Evolutionary conservation across 2,329 filamentous ascomycete species (phyloP).

Genomic region (Scedosporium dehoogii): DNA sequence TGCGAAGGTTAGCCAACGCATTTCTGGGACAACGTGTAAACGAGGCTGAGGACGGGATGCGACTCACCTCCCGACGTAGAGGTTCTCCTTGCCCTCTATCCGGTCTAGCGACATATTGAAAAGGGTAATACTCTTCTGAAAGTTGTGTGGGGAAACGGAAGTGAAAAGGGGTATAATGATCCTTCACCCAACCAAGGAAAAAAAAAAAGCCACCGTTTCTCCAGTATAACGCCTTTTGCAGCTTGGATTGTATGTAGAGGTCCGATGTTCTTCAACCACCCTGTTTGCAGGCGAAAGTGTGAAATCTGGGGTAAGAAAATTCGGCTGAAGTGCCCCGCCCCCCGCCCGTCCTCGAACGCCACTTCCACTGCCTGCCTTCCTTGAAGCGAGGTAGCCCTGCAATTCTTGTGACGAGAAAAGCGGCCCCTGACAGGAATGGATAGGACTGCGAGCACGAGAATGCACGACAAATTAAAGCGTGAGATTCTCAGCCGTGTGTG

Average conservation of each 20-base stretch:
- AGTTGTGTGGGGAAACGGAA: not conserved
- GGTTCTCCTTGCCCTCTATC: conserved; percentile 29
- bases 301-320: not conserved
- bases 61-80: conserved; percentile 30
- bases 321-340: not conserved
- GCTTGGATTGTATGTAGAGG: not conserved
- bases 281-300: not conserved
- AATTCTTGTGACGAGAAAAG: not conserved
- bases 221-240: not conserved
- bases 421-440: not conserved
- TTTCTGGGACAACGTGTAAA: conserved; percentile 8
- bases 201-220: not conserved
- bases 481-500: not conserved
- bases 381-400: not conserved
- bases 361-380: not conserved
- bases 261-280: not conserved
- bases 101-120: conserved; percentile 30
- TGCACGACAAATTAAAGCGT: not conserved
- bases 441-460: not conserved
- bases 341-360: not conserved
- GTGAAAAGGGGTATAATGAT: not conserved
- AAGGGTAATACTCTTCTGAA: not conserved
- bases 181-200: not conserved
- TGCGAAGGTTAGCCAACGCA: not conserved
- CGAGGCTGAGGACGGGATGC: not conserved